A percentile compares a stretch with the other conserved stretches of the same genome.
phyloP scores from a whole-genome alignment of 306 rosid species.

The Lithocarpus polystachyus region DNA sequence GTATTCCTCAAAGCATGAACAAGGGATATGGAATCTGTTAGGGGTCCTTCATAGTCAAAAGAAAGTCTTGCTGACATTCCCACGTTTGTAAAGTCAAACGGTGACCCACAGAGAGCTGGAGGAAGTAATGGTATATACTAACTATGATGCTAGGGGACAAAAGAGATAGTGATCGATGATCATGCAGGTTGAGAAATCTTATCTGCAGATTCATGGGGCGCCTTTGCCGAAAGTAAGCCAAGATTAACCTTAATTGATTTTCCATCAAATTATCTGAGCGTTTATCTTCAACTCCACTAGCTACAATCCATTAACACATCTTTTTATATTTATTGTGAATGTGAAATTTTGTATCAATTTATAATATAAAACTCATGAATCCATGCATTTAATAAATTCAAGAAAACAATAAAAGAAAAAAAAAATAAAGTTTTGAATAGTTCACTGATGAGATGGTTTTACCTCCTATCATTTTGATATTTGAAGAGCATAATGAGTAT shows the following conservation, averaged over 20 bases:
- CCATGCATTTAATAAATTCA: no score
- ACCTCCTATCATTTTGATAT: no score
- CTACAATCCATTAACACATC: no score
- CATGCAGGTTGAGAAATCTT: constrained; percentile 11
- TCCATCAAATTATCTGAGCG: background rate
- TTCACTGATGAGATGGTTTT: no score
- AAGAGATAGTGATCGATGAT: constrained; percentile 21
- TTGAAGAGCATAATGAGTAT: no score
- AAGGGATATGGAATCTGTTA: constrained; percentile 31
- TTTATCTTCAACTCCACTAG: no score
- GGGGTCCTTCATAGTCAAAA: constrained; percentile 39
- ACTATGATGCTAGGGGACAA: constrained; percentile 7
- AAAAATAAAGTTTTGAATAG: no score
- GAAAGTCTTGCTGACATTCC: constrained; percentile 42
- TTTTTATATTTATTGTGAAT: no score
- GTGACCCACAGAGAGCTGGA: background rate
- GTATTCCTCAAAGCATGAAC: constrained; percentile 35
- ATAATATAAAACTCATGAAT: no score
- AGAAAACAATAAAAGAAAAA: no score
- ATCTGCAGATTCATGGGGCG: constrained; percentile 20
- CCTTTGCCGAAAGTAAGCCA: constrained; percentile 27
- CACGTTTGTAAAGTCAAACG: constrained; percentile 37
- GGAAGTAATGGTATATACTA: background rate
- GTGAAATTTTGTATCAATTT: no score
- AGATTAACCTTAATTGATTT: background rate